Evolutionary conservation across 495 filamentous ascomycete genomes (phyloP).

Genomic region (Aspergillus nanangensis): DNA sequence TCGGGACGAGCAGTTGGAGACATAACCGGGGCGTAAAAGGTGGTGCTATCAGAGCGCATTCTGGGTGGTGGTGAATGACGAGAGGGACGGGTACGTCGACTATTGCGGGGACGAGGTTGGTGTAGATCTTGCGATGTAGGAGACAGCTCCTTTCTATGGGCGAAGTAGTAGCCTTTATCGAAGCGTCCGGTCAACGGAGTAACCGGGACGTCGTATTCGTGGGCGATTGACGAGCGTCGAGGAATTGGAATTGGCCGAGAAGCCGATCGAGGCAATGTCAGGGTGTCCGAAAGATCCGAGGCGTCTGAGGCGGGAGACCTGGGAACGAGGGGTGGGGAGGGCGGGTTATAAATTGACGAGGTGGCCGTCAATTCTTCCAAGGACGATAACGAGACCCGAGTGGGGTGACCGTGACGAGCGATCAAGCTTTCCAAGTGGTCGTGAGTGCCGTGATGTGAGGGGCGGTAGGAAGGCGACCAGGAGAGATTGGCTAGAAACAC

Average conservation of each 20-base stretch:
- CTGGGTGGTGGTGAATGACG: slow-evolving; percentile 23
- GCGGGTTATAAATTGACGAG: slow-evolving; percentile 53
- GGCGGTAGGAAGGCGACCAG: slow-evolving; percentile 27
- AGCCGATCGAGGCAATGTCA: slow-evolving; percentile 23
- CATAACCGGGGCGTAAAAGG: slow-evolving; percentile 38
- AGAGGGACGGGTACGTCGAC: slow-evolving; percentile 13
- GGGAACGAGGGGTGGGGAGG: slow-evolving; percentile 23
- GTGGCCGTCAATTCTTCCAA: slow-evolving; percentile 70
- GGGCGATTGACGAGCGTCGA: slow-evolving; percentile 16
- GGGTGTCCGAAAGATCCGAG: slow-evolving; percentile 23
- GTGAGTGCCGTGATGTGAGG: slow-evolving; percentile 69
- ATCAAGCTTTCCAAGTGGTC: slow-evolving; percentile 67
- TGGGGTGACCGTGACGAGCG: slow-evolving; percentile 41
- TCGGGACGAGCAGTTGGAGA: slow-evolving; percentile 28
- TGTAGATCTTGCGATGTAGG: slow-evolving; percentile 19
- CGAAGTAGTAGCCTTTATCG: slow-evolving; percentile 33
- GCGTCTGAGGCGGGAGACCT: slow-evolving; percentile 13
- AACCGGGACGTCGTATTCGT: slow-evolving; percentile 36
- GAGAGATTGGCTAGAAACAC: slow-evolving; percentile 58
- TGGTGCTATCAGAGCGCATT: slow-evolving; percentile 36
- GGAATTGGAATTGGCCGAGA: slow-evolving; percentile 42
- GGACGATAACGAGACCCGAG: slow-evolving; percentile 66
- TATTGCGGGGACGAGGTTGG: slow-evolving; percentile 6
- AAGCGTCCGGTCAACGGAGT: slow-evolving; percentile 43
- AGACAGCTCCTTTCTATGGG: slow-evolving; percentile 22